Evolutionary conservation across 1,139 yeast genomes (phyloP).

Genomic region (Pichia kudriavzevii): DNA sequence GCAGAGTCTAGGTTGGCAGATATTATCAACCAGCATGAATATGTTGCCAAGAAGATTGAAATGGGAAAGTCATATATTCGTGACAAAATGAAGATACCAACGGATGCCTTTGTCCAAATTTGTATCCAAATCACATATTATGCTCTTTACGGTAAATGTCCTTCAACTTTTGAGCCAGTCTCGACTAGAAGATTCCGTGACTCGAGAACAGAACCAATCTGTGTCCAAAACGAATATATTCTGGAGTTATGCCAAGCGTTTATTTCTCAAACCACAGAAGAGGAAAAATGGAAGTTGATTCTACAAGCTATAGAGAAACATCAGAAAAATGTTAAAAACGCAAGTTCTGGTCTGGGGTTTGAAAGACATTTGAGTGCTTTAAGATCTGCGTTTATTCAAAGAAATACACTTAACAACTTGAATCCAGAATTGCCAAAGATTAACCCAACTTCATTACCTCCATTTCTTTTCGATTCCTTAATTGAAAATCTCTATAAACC

Average conservation of each 20-base stretch:
- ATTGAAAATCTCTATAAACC: conserved; percentile 31
- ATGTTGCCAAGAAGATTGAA: conserved; percentile 30
- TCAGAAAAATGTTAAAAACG: conserved; percentile 39
- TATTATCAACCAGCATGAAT: conserved; percentile 64
- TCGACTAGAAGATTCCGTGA: conserved; percentile 62
- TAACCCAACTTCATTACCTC: conserved; percentile 27
- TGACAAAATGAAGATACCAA: conserved; percentile 44
- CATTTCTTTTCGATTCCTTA: conserved; percentile 31
- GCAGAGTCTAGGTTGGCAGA: conserved; percentile 75
- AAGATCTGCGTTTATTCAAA: conserved; percentile 40
- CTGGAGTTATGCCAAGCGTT: conserved; percentile 52
- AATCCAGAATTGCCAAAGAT: conserved; percentile 28
- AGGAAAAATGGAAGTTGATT: conserved; percentile 44
- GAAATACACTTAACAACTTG: conserved; percentile 37
- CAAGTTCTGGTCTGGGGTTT: conserved; percentile 58
- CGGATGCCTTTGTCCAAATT: conserved; percentile 63
- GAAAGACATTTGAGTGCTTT: conserved; percentile 66
- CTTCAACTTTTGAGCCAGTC: conserved; percentile 64
- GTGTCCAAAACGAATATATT: conserved; percentile 51
- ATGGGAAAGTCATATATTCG: conserved; percentile 41
- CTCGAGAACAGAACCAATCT: conserved; percentile 61
- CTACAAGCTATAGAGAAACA: conserved; percentile 48
- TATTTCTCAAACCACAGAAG: conserved; percentile 42
- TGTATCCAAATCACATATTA: conserved; percentile 65
- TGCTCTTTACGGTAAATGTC: conserved; percentile 63